Percentiles rank a stretch among this genome's conserved stretches.
These are phyloP conservation scores for Pseudopyrenochaeta lycopersici DNA, from an alignment of 2,329 filamentous ascomycete genomes.

Conservation along the genomic window DNA sequence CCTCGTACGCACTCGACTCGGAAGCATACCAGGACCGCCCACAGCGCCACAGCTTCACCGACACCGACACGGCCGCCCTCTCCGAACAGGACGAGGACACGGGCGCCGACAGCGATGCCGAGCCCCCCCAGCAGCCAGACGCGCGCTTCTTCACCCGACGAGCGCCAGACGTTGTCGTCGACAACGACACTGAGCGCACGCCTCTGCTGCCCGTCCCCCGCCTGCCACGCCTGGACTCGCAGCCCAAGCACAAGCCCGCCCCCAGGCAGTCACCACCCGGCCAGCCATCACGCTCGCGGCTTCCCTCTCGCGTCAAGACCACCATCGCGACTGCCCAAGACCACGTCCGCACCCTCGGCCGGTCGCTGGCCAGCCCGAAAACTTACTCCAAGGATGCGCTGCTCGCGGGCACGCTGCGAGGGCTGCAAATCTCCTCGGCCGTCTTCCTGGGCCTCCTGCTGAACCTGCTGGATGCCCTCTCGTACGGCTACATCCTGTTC, in stretches of 20 bases:
- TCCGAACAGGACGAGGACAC: too few relatives aligned
- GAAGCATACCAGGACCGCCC: slow-evolving; percentile 42
- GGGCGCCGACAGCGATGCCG: slow-evolving; percentile 68
- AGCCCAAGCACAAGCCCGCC: slow-evolving; percentile 20
- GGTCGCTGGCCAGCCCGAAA: slow-evolving; percentile 66
- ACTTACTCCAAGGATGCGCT: slow-evolving; percentile 75
- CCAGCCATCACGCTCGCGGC: slow-evolving; percentile 33
- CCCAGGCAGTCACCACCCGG: slow-evolving; percentile 9
- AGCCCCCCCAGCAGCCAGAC: slow-evolving; percentile 51
- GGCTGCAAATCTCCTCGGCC: slow-evolving; percentile 78
- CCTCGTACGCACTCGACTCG: slow-evolving; percentile 74
- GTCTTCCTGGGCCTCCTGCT: slow-evolving; percentile 88
- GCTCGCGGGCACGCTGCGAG: slow-evolving; percentile 70
- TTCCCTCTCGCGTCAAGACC: slow-evolving; percentile 28
- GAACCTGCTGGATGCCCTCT: slow-evolving; percentile 93
- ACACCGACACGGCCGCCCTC: slow-evolving; percentile 44
- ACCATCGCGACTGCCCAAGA: slow-evolving; percentile 27
- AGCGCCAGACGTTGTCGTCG: slow-evolving; percentile 36
- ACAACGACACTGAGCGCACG: slow-evolving; percentile 44
- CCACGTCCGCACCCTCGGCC: slow-evolving; percentile 29
- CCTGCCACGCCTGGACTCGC: slow-evolving; percentile 32
- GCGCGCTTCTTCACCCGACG: slow-evolving; percentile 36
- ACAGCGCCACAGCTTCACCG: slow-evolving; percentile 34
- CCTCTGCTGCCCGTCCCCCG: slow-evolving; percentile 50
- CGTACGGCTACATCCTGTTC: slow-evolving; percentile 90